Base-by-base conservation (phyloP, 2,329 filamentous ascomycete species). In the Mycocentrospora acerina region DNA sequence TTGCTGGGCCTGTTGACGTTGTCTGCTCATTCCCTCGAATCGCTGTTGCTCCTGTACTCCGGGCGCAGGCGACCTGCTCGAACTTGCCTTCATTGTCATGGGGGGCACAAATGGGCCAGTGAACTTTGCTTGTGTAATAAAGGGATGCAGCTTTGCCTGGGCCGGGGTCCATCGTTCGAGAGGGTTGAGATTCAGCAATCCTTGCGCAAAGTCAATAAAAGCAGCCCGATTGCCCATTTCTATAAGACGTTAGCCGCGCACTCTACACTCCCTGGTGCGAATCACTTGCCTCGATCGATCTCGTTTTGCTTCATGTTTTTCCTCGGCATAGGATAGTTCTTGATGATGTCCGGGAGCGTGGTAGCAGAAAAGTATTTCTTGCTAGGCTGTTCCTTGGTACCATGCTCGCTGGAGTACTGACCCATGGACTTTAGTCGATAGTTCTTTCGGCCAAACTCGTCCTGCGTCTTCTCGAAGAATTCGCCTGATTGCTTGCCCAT, bases 301-400 rank as follows among this genome's bases (percentile, higher is more conserved):
- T 98, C 93, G 55, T 83, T 87, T 67, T 86, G 90, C 74, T 98
- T 98, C 93, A 98, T 98, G 62, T 96, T 96, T 74, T 98, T 98
- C 60, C 93, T 80, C 32, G 93, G 93, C 91, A 98, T 96, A 5
- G 93, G 87, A 64, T 98, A 98, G 39, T 88, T 90, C 65, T 94
- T 89, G 72, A 98, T 97, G 50, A 98, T 98, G 53, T 98, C 93
- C 4, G 91, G 91, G 36, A 98, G 73, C 2, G 90, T 95, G 27
- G 83, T 96, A 24, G 90, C 90, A 57, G 91, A 88, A 72, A 98
- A 98, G 69, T 98, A 98, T 71, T 97, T 97, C 76, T 98, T 98
- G 80, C 93, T 98, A 15, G 93, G 93, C 67, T 97, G 93, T 69
- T 98, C 93, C 67, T 98, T 98, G 24, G 90, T 93, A 42, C 87